phyloP scores from a whole-genome alignment of 148 eudicot genomes.

The Chenopodium formosanum region DNA sequence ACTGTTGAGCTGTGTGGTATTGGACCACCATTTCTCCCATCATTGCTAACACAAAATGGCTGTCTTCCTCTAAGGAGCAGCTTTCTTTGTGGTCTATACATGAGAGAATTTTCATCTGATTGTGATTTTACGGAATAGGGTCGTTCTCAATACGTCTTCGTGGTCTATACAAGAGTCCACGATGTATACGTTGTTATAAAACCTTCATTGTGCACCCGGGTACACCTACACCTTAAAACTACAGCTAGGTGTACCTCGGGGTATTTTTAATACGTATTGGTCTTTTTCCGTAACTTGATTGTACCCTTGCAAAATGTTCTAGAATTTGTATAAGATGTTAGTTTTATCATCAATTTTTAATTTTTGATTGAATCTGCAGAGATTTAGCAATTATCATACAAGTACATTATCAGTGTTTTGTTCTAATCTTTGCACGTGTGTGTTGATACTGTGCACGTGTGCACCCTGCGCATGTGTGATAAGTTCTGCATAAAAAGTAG shows the following conservation, averaged over 20 bases:
- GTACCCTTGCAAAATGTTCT: too few relatives aligned
- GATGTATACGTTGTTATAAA: too few relatives aligned
- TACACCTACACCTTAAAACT: too few relatives aligned
- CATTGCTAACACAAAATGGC: constrained; percentile 22
- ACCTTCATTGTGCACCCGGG: too few relatives aligned
- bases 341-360: not conserved
- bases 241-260: too few relatives aligned
- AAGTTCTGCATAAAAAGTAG: not conserved
- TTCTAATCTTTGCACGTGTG: not conserved
- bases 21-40: constrained; percentile 33
- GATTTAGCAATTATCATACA: not conserved
- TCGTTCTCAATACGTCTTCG: not conserved
- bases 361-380: not conserved
- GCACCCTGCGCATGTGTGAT: not conserved
- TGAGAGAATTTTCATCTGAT: not conserved
- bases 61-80: constrained; percentile 23
- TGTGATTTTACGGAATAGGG: not conserved
- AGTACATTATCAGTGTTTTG: not conserved
- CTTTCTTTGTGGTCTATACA: constrained; percentile 1
- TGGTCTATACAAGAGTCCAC: too few relatives aligned
- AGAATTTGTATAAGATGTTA: not conserved
- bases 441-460: constrained; percentile 2
- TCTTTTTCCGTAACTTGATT: too few relatives aligned
- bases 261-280: too few relatives aligned
- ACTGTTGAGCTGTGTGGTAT: constrained; percentile 9